Base-by-base conservation (phyloP, 2,329 filamentous ascomycete species). In the Aspergillus proliferans region DNA sequence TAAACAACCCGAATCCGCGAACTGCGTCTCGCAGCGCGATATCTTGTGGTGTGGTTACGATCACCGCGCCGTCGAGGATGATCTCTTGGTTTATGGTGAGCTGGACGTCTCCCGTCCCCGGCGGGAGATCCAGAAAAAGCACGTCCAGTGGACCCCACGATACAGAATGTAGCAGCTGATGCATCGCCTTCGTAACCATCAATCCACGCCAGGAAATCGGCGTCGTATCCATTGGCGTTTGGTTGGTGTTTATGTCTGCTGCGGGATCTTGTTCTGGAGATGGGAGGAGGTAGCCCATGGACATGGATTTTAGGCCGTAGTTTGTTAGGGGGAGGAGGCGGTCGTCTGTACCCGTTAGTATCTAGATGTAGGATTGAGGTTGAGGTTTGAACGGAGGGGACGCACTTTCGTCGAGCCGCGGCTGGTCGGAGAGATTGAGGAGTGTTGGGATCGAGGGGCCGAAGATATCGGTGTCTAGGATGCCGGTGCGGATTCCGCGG, bases 261-360 rank as follows among this genome's bases (percentile, higher is more conserved):
- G 58, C 33, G 14, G 56, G 58, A 43, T 65, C 58, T 9, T 57
- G 43, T 47, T 63, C 58, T 21, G 65, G 58, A 51, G 60, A 63
- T 9, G 65, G 67, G 34, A 95, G 83, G 1, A 98, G 79, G 57
- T 95, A 97, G 45, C 93, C 93, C 88, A 98, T 97, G 0, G 91
- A 96, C 93, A 98, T 98, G 47, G 90, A 94, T 71, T 94, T 94
- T 49, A 98, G 80, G 38, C 93, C 93, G 73, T 97, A 97, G 65
- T 95, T 95, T 19, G 87, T 90, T 21, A 98, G 73, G 0, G 93
- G 93, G 1, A 97, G 63, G 3, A 98, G 79, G 60, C 90, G 71
- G 47, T 71, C 66, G 18, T 71, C 68, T 71, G 38, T 6, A 10
- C 26, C 3, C n/a, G 33, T 34, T n/a, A 34, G n/a, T 14, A 14